Base-by-base conservation (phyloP, 1,284 basidiomycete species). In the Cutaneotrichosporon arboriforme region DNA sequence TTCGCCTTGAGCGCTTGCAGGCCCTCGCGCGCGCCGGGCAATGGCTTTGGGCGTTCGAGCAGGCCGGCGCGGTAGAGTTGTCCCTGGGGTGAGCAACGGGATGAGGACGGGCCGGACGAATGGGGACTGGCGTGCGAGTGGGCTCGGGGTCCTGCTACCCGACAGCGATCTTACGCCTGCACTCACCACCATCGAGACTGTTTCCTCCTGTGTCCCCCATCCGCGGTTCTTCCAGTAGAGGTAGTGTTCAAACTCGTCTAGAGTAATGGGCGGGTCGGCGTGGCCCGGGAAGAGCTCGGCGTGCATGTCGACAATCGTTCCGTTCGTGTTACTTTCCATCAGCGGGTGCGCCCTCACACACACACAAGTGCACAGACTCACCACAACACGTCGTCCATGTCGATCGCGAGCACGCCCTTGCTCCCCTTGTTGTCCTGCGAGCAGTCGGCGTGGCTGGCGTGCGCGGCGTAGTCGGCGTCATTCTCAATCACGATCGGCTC, bases 221-320 rank as follows among this genome's bases (percentile, higher is more conserved):
- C 83, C 81, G 80, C 84, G 58, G 57, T 76, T 76, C 55, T 69
- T 63, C 83, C 83, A 87, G 68, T 85, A 87, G 23, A 76, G 63
- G 66, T 76, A 76, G 60, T 77, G 88, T 66, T 85, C 83, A 67
- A 88, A 88, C 55, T 83, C 77, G 35, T 75, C 74, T 12, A 81
- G 57, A 2, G 68, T 74, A 67, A 81, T 75, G 9, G 71, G 69
- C 2, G 69, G 70, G 36, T 76, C 65, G 0, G 83, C 82, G 17
- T 80, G 81, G 64, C 83, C 85, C 3, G 47, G 48, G 49, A 59
- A 59, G 18, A 74, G 66, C 39, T 81, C 78, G 59, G 88, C 88
- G 68, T 89, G 86, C 85, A 87, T 89, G 43, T 82, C 72, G 4
- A 83, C 81, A 12, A 88, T 80, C 14, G 77, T 77, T 45, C 72